Evolutionary conservation across 2,329 filamentous ascomycete genomes (phyloP), one percentile per base, ranked within the genome.

Genomic region (Byssothecium circinans): DNA sequence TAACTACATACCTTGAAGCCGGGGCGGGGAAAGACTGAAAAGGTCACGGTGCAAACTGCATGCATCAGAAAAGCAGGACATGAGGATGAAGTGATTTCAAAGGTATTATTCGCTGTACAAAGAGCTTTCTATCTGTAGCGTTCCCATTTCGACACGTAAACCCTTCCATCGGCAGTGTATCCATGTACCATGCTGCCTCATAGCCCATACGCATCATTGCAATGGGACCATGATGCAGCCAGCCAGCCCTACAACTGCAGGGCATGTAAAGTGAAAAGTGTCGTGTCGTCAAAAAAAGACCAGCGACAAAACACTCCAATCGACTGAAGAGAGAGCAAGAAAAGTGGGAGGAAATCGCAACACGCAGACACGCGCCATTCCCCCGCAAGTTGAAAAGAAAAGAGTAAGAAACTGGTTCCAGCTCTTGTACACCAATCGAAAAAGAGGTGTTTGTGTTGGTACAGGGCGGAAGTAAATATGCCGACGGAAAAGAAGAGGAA

Each of bases 81-180:
- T 32, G 29, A 32, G 12, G 10, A 32, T 32, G 29, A 12, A 32
- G 7, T 43, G 32, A 29, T 58, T 54, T 45, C 35, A 34, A n/a
- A 49, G 50, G 37, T 57, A 49, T 54, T 55, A 57, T 54, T 58
- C 42, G 49, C 53, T 54, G 48, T 53, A 56, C 46, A 52, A 43
- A 38, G 25, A 50, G 43, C 22, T 40, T 38, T 43, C 41, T 47
- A 41, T 41, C 32, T 34, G 20, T 18, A 34, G 38, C 36, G 35
- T 43, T 27, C 29, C 29, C 39, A n/a, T 39, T 25, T 6, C 8
- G 22, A 27, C n/a, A 34, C 12, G 45, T 20, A 38, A 14, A 32
- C 29, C 4, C 29, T 32, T 32, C 29, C 6, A 23, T 39, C 29
- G 20, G 22, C 11, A 19, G 36, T 37, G 15, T 25, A 34, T 38